Evolutionary conservation across 306 rosid species (phyloP).

Genomic region (Sphenostylis stenocarpa): DNA sequence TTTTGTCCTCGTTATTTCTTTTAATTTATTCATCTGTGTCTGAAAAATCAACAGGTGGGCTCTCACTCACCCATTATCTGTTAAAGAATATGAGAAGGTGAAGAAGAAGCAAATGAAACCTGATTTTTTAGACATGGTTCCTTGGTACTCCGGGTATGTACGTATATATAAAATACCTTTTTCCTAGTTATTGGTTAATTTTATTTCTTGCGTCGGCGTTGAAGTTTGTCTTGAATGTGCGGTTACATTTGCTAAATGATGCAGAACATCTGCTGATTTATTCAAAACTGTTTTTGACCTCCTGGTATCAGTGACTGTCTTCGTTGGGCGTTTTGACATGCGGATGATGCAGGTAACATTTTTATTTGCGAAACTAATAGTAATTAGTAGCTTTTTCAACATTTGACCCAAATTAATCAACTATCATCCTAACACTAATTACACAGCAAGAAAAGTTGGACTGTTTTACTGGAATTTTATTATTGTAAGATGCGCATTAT

Average conservation of each 20-base stretch:
- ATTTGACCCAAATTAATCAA: neutral
- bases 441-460: neutral
- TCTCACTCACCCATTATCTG: slow-evolving; percentile 86
- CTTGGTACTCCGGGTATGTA: slow-evolving; percentile 99
- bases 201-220: neutral
- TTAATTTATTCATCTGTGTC: slow-evolving; percentile 19
- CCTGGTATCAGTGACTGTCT: slow-evolving; percentile 92
- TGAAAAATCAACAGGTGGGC: slow-evolving; percentile 78
- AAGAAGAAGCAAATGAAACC: slow-evolving; percentile 96
- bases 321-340: slow-evolving; percentile 99
- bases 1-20: slow-evolving; percentile 22
- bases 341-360: slow-evolving; percentile 96
- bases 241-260: slow-evolving; percentile 39
- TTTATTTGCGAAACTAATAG: neutral
- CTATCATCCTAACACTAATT: neutral
- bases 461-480: neutral
- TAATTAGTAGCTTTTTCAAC: neutral
- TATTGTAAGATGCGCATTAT: neutral
- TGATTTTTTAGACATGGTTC: slow-evolving; percentile 95
- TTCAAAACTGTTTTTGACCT: slow-evolving; percentile 98
- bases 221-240: slow-evolving; percentile 30
- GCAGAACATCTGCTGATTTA: slow-evolving; percentile 99
- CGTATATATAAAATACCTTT: slow-evolving; percentile 9
- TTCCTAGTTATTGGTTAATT: neutral
- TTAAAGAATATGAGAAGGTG: slow-evolving; percentile 72